Evolutionary conservation across 2,329 filamentous ascomycete genomes (phyloP).

Genomic region (Hortaea sp.): DNA sequence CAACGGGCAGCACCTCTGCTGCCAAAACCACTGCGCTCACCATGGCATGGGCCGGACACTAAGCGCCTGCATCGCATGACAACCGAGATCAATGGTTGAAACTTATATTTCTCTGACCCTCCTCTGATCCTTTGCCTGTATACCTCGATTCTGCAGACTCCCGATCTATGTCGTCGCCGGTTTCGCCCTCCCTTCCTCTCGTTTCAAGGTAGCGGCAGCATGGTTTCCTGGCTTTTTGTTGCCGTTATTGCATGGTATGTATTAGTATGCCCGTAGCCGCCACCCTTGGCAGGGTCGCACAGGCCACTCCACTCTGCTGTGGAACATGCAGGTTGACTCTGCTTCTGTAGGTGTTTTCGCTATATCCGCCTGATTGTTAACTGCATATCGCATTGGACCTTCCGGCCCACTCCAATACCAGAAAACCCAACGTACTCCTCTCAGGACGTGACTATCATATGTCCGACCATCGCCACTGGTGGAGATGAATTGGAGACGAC

Average conservation of each 20-base stretch:
- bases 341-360: conserved; percentile 60
- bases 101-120: conserved; percentile 21
- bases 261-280: background rate
- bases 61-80: conserved; percentile 21
- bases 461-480: conserved; percentile 81
- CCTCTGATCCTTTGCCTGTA: conserved; percentile 18
- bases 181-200: conserved; percentile 19
- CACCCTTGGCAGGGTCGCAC: too few relatives aligned
- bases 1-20: conserved; percentile 2
- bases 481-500: conserved; percentile 77
- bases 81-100: conserved; percentile 19
- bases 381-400: conserved; percentile 73
- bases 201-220: conserved; percentile 21
- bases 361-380: conserved; percentile 81
- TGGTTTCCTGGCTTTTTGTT: conserved; percentile 24
- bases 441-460: conserved; percentile 84
- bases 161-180: conserved; percentile 18
- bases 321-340: conserved; percentile 1
- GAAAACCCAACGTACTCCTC: conserved; percentile 69
- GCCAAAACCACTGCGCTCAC: conserved; percentile 6
- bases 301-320: background rate
- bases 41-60: conserved; percentile 18
- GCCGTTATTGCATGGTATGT: conserved; percentile 25
- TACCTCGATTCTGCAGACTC: conserved; percentile 11
- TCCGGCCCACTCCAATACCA: conserved; percentile 74